Conservation (phyloP, 1,284 basidiomycete genomes). For the Neotropicomus parvogracilis region DNA sequence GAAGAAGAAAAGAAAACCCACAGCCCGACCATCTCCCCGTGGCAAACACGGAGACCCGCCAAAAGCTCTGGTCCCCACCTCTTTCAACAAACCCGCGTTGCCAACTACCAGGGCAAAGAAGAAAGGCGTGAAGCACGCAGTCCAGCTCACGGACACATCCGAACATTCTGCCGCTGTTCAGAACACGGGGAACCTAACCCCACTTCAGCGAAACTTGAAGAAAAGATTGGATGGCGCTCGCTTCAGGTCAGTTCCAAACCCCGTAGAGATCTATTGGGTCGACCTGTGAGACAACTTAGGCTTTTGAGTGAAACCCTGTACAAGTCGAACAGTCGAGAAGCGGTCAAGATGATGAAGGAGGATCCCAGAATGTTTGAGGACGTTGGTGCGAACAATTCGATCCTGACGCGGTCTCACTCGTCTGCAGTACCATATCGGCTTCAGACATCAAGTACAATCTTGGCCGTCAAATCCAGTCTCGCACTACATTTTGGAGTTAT, state of each 20-base stretch:
- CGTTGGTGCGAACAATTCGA: conserved; percentile 40
- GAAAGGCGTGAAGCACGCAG: conserved; percentile 12
- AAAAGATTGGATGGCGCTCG: conserved; percentile 78
- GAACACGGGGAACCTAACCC: conserved; percentile 49
- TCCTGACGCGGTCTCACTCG: conserved; percentile 7
- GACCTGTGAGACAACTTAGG: conserved; percentile 38
- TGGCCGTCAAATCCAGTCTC: conserved; percentile 92
- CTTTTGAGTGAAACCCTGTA: conserved; percentile 88
- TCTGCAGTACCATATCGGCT: conserved; percentile 83
- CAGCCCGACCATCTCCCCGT: conserved; percentile 15
- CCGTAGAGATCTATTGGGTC: conserved; percentile 3
- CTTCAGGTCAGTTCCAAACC: conserved; percentile 58
- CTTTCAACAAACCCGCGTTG: background rate
- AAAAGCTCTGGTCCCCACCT: background rate
- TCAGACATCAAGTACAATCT: conserved; percentile 81
- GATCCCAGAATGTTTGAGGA: conserved; percentile 75
- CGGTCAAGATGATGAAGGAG: conserved; percentile 76
- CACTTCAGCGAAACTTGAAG: conserved; percentile 73
- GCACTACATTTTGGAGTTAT: conserved; percentile 63
- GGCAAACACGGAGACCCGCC: conserved; percentile 12
- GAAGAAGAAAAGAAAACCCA: conserved; percentile 38
- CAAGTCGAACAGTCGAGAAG: conserved; percentile 73
- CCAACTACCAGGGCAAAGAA: conserved; percentile 19
- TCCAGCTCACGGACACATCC: conserved; percentile 7
- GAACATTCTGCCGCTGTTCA: conserved; percentile 6